phyloP scores from a whole-genome alignment of 2,329 filamentous ascomycete genomes.

The Colletotrichum sp. region DNA sequence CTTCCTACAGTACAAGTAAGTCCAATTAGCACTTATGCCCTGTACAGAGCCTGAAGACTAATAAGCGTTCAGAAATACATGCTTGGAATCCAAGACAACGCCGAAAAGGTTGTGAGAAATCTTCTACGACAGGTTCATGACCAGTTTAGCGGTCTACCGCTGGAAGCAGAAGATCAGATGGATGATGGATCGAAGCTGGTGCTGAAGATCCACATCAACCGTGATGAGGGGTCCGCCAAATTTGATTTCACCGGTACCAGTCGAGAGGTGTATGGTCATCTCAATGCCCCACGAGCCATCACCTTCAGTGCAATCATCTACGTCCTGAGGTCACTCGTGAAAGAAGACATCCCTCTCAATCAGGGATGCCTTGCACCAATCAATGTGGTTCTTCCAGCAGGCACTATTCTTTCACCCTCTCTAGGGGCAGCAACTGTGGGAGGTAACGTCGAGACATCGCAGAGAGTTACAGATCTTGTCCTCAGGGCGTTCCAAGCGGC shows the following conservation, averaged over 20 bases:
- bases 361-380: slow-evolving; percentile 41
- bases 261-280: slow-evolving; percentile 36
- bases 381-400: slow-evolving; percentile 33
- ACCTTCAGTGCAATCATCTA: slow-evolving; percentile 43
- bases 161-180: slow-evolving; percentile 35
- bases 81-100: slow-evolving; percentile 45
- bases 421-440: slow-evolving; percentile 48
- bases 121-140: slow-evolving; percentile 27
- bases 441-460: slow-evolving; percentile 56
- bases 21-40: rapidly evolving
- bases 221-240: slow-evolving; percentile 31
- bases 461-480: slow-evolving; percentile 22
- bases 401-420: slow-evolving; percentile 36
- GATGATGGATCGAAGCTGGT: slow-evolving; percentile 40
- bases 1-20: slow-evolving; percentile 27
- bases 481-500: background rate
- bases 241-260: slow-evolving; percentile 43
- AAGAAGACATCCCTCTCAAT: slow-evolving; percentile 41
- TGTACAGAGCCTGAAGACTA: background rate
- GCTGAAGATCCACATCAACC: slow-evolving; percentile 34
- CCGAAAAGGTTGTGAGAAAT: slow-evolving; percentile 39
- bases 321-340: slow-evolving; percentile 37
- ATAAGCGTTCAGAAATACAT: slow-evolving; percentile 37
- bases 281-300: slow-evolving; percentile 40
- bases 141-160: background rate